Base-by-base conservation (phyloP, 441 rosid genomes). In the Aleurites moluccanus region DNA sequence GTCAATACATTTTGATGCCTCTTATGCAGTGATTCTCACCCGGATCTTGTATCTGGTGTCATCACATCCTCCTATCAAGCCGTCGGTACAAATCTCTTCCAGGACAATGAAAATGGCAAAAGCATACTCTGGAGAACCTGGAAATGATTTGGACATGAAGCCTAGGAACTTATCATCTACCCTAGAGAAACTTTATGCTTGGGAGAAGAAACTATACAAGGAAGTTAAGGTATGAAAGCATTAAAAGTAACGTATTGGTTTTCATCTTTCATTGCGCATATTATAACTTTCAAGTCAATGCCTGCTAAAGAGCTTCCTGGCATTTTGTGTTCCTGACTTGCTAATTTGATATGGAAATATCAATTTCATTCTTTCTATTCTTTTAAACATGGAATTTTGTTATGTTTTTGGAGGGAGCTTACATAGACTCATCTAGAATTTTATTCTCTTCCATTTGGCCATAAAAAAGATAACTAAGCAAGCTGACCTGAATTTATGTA, bases 141-240 rank as follows among this genome's bases (percentile, higher is more conserved):
- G 64, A 76, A 75, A 80, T 78, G 88, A 83, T 64, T 77, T 80
- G 25, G 82, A 82, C 53, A 64, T 67, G 69, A 79, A 75, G 62
- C 73, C 77, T 66, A 84, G 85, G 74, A 91, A 84, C 83, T 87
- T 93, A 33, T 91, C 98, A 50, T 86, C 90, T 68, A 91, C 96
- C 45, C 80, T 93, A 78, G 93, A 85, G 60, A 87, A 91, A 69
- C 88, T 93, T 65, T 90, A 90, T 74, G 92, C 71, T 2, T 91
- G 97, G 98, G 98, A 93, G 82, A 93, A 87, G 85, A 93, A 90
- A 75, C 81, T 93, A n/a, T 88, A 88, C 88, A 91, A 87, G 81
- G 96, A 93, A 86, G 96, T 93, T 65, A 90, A 86, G 97, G 98
- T 93, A 85, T 52, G 75, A 63, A 5, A 70, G 40, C 62, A 40